These are phyloP conservation scores for Salix viminalis DNA, from an alignment of 345 rosid genomes.

Conservation along the genomic window DNA sequence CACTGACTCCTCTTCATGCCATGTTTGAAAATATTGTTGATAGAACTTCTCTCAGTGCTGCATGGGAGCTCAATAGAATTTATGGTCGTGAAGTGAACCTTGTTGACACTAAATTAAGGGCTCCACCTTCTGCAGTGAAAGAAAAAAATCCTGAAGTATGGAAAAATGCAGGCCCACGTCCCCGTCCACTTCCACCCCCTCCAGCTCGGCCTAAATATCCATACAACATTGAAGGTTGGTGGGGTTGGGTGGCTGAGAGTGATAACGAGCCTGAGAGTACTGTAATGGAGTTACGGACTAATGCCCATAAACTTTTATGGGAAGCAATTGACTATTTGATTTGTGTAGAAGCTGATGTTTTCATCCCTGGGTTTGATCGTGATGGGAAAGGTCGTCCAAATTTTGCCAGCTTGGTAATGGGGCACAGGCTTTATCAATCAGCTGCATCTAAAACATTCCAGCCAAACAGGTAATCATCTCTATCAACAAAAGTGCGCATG, in stretches of 20 bases:
- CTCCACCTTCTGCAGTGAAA: conserved; percentile 48
- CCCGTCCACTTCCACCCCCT: conserved; percentile 97
- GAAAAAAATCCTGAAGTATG: conserved; percentile 56
- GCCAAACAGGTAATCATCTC: conserved; percentile 67
- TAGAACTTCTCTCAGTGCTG: conserved; percentile 77
- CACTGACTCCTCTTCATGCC: conserved; percentile 75
- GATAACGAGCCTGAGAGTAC: conserved; percentile 98
- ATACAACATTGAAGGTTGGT: conserved; percentile 94
- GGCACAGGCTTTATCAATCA: conserved; percentile 87
- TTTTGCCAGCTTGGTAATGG: conserved; percentile 90
- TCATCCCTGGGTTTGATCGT: conserved; percentile 77
- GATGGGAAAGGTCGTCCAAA: conserved; percentile 95
- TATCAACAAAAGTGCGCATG: background rate
- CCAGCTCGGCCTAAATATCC: conserved; percentile 82
- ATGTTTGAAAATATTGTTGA: conserved; percentile 90
- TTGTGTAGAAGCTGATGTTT: conserved; percentile 90
- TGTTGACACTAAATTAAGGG: conserved; percentile 33
- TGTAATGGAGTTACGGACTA: conserved; percentile 88
- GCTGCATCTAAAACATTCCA: conserved; percentile 75
- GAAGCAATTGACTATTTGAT: conserved; percentile 86
- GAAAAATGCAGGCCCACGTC: conserved; percentile 71
- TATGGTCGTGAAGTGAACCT: conserved; percentile 82
- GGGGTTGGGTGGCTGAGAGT: conserved; percentile 99
- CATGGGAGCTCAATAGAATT: conserved; percentile 81
- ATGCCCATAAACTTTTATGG: conserved; percentile 94